Base-by-base conservation (phyloP, 495 filamentous ascomycete genomes). In the Daldinia bambusicola region DNA sequence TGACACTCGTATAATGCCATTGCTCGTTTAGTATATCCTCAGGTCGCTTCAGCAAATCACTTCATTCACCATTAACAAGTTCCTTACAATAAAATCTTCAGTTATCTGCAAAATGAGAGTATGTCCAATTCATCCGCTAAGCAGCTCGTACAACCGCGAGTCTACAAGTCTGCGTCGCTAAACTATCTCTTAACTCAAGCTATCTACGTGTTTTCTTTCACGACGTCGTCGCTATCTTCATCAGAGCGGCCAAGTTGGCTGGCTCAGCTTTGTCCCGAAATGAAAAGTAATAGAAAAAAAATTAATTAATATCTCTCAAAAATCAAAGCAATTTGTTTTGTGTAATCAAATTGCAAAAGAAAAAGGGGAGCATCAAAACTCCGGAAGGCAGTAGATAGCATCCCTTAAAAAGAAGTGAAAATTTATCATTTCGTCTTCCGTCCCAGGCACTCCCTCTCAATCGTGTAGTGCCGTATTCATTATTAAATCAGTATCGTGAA, bases 211-310 rank as follows among this genome's bases (percentile, higher is more conserved):
- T 53, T 32, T 32, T 26, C 1, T 26, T 26, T 16, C 58, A 63
- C 58, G 16, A 26, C 22, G 13, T 16, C 37, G 18, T 38, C 37
- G 38, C 43, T 48, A 53, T 63, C 57, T 34, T 41, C 22, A 62
- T 61, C 53, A 63, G 58, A 67, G 60, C 61, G 70, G 66, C 66
- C 70, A 73, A 73, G 66, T 69, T 73, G 36, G 70, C 52, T 73
- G 66, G 65, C 66, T 61, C 61, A 55, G 34, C 59, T 60, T 14
- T 30, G 45, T 53, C 16, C 22, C 30, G 20, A 26, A 26, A 26
- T 26, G 26, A 26, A 36, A 38, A n/a, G n/a, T 14, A 13, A 41
- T 31, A 48, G 22, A 57, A 36, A 38, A 14, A 18, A 26, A n/a
- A n/a, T n/a, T n/a, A n/a, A 55, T 40, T 26, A 26, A 48, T 48